Conservation (phyloP, 108 stramenopile genomes). For the Discostella pseudostelligera region DNA sequence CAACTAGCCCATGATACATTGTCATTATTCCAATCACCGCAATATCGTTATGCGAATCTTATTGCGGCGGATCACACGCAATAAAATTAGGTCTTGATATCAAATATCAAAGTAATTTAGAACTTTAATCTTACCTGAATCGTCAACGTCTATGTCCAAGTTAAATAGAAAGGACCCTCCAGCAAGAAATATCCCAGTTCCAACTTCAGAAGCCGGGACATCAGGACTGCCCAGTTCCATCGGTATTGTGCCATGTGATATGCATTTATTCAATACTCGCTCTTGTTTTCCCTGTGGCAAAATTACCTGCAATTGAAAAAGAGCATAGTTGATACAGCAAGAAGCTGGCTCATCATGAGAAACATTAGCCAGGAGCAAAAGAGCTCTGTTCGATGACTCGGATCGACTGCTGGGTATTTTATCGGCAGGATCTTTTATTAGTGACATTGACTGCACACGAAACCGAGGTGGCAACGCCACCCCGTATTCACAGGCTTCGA, state of each 20-base stretch:
- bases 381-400: slow-evolving; percentile 15
- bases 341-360: not conserved
- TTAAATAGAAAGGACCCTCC: slow-evolving; percentile 38
- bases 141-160: slow-evolving; percentile 4
- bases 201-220: slow-evolving; percentile 2
- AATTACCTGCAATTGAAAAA: slow-evolving; percentile 34
- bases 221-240: slow-evolving; percentile 1
- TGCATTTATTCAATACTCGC: slow-evolving; percentile 20
- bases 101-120: not conserved
- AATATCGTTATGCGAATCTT: slow-evolving; percentile 3
- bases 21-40: slow-evolving; percentile 34
- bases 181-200: slow-evolving; percentile 39
- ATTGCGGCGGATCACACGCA: not conserved
- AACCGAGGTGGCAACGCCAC: slow-evolving; percentile 26
- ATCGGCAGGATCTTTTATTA: slow-evolving; percentile 27
- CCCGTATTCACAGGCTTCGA: slow-evolving; percentile 8
- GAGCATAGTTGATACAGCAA: slow-evolving; percentile 23
- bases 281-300: slow-evolving; percentile 6
- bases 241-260: slow-evolving; percentile 20
- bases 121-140: slow-evolving; percentile 5
- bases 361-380: slow-evolving; percentile 29
- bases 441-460: slow-evolving; percentile 28
- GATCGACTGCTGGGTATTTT: not conserved
- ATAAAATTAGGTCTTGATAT: not conserved
- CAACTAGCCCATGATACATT: slow-evolving; percentile 23